Conservation (phyloP, 2,329 filamentous ascomycete genomes). For the Fusarium chlamydosporum region DNA sequence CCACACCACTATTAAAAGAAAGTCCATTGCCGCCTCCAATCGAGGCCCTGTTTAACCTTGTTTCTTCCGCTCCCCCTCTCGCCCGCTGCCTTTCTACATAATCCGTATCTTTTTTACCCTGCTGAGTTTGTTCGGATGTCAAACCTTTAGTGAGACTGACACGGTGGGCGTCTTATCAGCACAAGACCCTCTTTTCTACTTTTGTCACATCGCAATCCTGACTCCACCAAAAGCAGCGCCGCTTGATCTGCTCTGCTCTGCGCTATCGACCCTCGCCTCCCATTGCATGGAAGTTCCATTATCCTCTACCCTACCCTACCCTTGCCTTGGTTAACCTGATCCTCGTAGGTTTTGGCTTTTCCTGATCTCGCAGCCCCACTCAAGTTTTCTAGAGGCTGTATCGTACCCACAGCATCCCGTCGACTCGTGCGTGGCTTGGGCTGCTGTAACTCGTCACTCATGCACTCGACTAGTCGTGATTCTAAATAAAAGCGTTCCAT, state of each 20-base stretch:
- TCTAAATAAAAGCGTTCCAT: conserved; percentile 49
- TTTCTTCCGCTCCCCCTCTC: conserved; percentile 18
- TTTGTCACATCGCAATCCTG: conserved; percentile 44
- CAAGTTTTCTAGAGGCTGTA: conserved; percentile 41
- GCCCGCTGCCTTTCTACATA: conserved; percentile 15
- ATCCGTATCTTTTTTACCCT: conserved; percentile 23
- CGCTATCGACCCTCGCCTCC: conserved; percentile 44
- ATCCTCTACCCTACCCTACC: conserved; percentile 5
- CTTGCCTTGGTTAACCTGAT: conserved; percentile 42
- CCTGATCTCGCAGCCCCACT: conserved; percentile 48
- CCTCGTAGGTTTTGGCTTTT: conserved; percentile 39
- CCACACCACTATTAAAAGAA: conserved; percentile 38
- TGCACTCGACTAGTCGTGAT: conserved; percentile 40
- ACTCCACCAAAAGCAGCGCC: conserved; percentile 47
- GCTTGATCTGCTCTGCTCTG: conserved; percentile 46
- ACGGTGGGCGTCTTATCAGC: conserved; percentile 50
- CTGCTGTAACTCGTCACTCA: conserved; percentile 44
- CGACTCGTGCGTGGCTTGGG: conserved; percentile 44
- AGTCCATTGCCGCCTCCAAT: conserved; percentile 42
- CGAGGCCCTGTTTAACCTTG: conserved; percentile 25
- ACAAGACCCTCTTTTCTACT: conserved; percentile 51
- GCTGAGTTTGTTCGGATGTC: conserved; percentile 31
- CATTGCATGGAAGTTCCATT: conserved; percentile 39
- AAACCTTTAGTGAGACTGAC: conserved; percentile 34
- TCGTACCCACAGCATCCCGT: conserved; percentile 43